A percentile compares a stretch with the other conserved stretches of the same genome.
phyloP scores from a whole-genome alignment of 768 basidiomycete species.

The Calocera viscosa region DNA sequence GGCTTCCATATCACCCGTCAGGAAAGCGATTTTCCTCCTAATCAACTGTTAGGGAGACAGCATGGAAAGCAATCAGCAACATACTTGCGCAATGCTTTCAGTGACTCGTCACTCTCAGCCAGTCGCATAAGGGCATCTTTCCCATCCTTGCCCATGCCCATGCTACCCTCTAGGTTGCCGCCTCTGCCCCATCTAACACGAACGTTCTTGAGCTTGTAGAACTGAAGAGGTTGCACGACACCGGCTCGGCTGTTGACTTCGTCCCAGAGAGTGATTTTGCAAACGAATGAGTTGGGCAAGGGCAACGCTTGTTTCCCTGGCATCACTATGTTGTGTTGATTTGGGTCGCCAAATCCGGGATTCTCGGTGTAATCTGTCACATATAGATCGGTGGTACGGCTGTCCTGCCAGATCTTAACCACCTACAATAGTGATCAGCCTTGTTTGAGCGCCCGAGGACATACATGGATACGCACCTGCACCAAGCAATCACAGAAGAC shows the following conservation, averaged over 20 bases:
- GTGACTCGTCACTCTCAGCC: not conserved
- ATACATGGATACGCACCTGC: not conserved
- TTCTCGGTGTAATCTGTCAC: constrained; percentile 1
- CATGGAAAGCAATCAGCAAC: not conserved
- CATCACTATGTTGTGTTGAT: not conserved
- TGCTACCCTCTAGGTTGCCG: not conserved
- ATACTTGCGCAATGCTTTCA: not conserved
- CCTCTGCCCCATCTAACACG: not conserved
- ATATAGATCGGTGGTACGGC: not conserved
- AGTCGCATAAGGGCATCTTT: not conserved
- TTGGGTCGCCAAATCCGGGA: constrained; percentile 6
- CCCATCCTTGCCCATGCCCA: constrained; percentile 4
- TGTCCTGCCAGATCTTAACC: constrained; percentile 1
- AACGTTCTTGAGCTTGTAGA: not conserved
- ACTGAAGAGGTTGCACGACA: not conserved
- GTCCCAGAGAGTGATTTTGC: constrained; percentile 7
- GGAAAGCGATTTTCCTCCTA: not conserved
- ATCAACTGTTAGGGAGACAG: not conserved
- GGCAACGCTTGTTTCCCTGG: not conserved
- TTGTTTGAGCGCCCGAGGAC: no score
- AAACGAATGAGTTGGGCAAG: not conserved
- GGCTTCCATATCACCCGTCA: not conserved
- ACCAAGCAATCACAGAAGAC: not conserved
- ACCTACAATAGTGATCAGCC: no score
- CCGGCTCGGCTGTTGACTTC: not conserved